Evolutionary conservation across 371 early-diverging fungal species (phyloP).

Genomic region (Mucor piriformis): DNA sequence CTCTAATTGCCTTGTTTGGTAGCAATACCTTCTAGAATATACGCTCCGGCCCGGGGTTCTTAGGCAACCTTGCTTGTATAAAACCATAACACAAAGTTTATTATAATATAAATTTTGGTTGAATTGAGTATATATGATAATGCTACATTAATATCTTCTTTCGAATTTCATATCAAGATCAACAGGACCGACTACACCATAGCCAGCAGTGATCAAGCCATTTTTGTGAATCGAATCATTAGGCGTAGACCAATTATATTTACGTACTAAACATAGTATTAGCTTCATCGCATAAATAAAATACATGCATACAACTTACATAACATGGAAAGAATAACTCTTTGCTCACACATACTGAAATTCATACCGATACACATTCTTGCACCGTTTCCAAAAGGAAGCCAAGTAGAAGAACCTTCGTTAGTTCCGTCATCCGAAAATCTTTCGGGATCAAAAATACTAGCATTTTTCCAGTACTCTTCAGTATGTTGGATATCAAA

Average conservation of each 20-base stretch:
- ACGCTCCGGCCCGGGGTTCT: neutral
- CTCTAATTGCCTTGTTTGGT: neutral
- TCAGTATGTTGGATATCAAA: slow-evolving; percentile 35
- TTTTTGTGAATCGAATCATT: neutral
- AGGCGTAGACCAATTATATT: slow-evolving; percentile 1
- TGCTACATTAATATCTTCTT: neutral
- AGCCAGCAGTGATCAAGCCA: neutral
- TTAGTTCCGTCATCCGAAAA: neutral
- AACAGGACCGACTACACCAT: neutral
- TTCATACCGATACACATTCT: slow-evolving; percentile 49
- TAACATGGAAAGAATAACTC: slow-evolving; percentile 46
- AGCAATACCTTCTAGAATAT: neutral
- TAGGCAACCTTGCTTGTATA: too few relatives aligned
- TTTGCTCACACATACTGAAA: slow-evolving; percentile 49
- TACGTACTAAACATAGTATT: slow-evolving; percentile 1
- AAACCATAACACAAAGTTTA: too few relatives aligned
- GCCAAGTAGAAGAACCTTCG: slow-evolving; percentile 22
- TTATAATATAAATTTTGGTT: too few relatives aligned
- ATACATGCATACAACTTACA: slow-evolving; percentile 12
- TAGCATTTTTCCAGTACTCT: slow-evolving; percentile 23
- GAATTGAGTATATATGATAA: too few relatives aligned
- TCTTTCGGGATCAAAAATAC: slow-evolving; percentile 14
- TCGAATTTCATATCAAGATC: neutral
- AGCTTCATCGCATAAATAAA: neutral
- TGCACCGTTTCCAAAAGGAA: slow-evolving; percentile 40